phyloP scores from a whole-genome alignment of 495 filamentous ascomycete genomes.

The Daldinia caldariorum region DNA sequence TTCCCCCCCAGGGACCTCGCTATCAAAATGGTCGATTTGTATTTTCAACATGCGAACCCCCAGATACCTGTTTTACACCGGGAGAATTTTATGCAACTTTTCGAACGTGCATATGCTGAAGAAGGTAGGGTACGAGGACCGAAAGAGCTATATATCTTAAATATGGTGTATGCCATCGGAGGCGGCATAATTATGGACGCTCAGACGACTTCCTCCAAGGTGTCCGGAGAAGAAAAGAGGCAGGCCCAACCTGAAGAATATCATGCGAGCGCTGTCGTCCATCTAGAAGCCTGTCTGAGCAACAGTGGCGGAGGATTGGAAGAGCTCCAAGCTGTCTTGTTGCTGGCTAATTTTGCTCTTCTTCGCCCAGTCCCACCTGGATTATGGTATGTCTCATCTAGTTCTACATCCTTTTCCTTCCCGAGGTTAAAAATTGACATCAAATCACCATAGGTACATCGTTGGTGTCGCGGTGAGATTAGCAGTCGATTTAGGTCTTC shows the following conservation, averaged over 20 bases:
- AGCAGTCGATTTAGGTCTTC: conserved; percentile 89
- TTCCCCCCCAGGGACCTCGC: conserved; percentile 84
- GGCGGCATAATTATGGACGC: conserved; percentile 88
- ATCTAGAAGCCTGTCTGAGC: conserved; percentile 86
- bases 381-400: conserved; percentile 67
- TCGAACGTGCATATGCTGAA: conserved; percentile 78
- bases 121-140: conserved; percentile 76
- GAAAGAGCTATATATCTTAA: conserved; percentile 88
- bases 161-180: conserved; percentile 98
- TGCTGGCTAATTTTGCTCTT: conserved; percentile 90
- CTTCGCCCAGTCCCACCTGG: conserved; percentile 91
- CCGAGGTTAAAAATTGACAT: conserved; percentile 21
- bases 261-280: conserved; percentile 90
- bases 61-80: conserved; percentile 93
- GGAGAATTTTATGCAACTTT: conserved; percentile 83
- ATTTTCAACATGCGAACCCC: conserved; percentile 95
- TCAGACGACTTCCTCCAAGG: conserved; percentile 41
- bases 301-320: conserved; percentile 83
- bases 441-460: conserved; percentile 69
- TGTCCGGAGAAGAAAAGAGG: conserved; percentile 56
- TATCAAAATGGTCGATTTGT: conserved; percentile 76
- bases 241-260: conserved; percentile 94
- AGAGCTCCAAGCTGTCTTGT: conserved; percentile 89
- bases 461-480: conserved; percentile 90
- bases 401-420: background rate